These are phyloP conservation scores for Volvariella volvacea DNA, from an alignment of 1,284 basidiomycete species.

Conservation along the genomic window DNA sequence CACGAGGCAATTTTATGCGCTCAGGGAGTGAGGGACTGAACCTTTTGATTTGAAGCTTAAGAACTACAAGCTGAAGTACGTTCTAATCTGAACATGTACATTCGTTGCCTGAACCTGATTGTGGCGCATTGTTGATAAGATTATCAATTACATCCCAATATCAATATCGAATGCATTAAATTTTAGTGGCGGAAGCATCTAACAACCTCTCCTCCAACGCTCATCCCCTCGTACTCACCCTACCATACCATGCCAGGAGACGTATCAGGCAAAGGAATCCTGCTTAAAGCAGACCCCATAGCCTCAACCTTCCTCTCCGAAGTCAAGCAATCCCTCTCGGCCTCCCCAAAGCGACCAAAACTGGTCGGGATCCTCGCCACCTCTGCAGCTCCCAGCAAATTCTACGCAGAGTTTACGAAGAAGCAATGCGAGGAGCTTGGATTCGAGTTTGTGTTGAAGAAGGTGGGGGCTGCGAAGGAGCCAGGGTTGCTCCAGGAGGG, in stretches of 20 bases:
- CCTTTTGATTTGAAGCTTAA: too few species aligned
- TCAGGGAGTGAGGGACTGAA: too few species aligned
- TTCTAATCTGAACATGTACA: too few species aligned
- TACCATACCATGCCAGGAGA: conserved; percentile 9
- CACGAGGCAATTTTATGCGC: too few species aligned
- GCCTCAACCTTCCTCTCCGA: conserved; percentile 65
- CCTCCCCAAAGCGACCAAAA: conserved; percentile 49
- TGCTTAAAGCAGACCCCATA: conserved; percentile 70
- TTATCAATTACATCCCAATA: too few species aligned
- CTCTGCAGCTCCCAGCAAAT: conserved; percentile 78
- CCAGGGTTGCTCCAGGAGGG: conserved; percentile 39
- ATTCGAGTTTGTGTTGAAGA: conserved; percentile 78
- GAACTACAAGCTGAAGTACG: too few species aligned
- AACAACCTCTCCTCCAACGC: too few species aligned
- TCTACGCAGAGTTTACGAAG: conserved; percentile 91
- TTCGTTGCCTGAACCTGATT: too few species aligned
- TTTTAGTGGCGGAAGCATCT: too few species aligned
- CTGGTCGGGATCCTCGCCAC: conserved; percentile 93
- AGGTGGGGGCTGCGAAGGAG: conserved; percentile 61
- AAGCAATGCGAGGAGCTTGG: conserved; percentile 89
- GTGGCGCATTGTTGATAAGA: too few species aligned
- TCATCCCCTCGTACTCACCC: too few species aligned
- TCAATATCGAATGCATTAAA: too few species aligned
- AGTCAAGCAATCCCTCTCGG: conserved; percentile 43
- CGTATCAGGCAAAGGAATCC: conserved; percentile 54